These are phyloP conservation scores for Bothriochloa decipiens DNA, from an alignment of 176 grass and related monocot species.

Conservation along the genomic window DNA sequence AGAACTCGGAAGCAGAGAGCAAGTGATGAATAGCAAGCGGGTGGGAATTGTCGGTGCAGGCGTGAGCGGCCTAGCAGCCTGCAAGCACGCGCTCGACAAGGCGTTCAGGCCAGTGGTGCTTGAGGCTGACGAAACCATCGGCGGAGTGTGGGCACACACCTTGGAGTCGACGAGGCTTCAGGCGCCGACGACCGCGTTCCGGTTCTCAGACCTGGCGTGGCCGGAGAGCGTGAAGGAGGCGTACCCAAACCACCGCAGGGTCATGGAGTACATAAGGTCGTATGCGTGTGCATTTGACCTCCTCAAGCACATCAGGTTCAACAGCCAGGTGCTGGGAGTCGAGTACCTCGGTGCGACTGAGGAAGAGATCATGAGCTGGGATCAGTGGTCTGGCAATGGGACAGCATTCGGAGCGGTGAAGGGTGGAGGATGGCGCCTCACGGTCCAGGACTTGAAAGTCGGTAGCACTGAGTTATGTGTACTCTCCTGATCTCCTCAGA, in stretches of 20 bases:
- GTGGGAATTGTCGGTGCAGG: constrained; percentile 80
- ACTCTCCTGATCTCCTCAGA: constrained; percentile 12
- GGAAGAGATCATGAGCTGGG: constrained; percentile 71
- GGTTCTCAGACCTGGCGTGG: constrained; percentile 79
- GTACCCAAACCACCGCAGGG: constrained; percentile 57
- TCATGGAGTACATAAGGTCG: constrained; percentile 73
- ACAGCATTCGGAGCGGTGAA: constrained; percentile 54
- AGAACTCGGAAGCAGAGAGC: constrained; percentile 18
- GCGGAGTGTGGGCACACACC: constrained; percentile 78
- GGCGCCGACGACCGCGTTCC: constrained; percentile 50
- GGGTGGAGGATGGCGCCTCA: constrained; percentile 60
- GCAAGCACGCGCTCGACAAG: constrained; percentile 72
- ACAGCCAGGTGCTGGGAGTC: constrained; percentile 64
- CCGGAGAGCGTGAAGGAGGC: constrained; percentile 48
- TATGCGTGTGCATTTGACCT: constrained; percentile 67
- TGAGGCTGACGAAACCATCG: constrained; percentile 60
- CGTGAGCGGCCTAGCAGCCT: constrained; percentile 79
- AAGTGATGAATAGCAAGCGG: constrained; percentile 57
- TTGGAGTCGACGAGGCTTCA: constrained; percentile 78
- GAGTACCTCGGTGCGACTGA: constrained; percentile 63
- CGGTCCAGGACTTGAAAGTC: constrained; percentile 58
- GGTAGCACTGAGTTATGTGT: constrained; percentile 53
- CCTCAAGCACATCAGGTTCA: constrained; percentile 70
- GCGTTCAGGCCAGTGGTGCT: constrained; percentile 71
- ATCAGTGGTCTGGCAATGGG: constrained; percentile 73